phyloP scores from a whole-genome alignment of 2,329 filamentous ascomycete genomes.

The Metarhizium guizhouense region DNA sequence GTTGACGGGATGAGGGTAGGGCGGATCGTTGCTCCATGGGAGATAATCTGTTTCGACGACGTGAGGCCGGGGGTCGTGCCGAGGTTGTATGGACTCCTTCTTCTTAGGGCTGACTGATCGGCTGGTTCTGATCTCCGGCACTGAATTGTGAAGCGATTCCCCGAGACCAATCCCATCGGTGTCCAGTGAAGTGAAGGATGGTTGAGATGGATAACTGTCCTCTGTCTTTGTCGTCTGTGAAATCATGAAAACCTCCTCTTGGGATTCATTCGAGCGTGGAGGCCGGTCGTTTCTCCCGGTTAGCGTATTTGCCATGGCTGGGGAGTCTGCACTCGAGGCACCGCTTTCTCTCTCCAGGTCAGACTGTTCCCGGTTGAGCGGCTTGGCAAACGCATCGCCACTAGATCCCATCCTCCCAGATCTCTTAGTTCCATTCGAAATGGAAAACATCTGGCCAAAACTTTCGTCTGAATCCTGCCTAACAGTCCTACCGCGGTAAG shows the following conservation, averaged over 20 bases:
- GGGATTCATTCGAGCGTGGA: conserved; percentile 17
- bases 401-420: conserved; percentile 8
- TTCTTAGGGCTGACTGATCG: conserved; percentile 18
- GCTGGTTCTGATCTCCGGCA: conserved; percentile 6
- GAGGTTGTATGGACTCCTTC: conserved; percentile 15
- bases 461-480: conserved; percentile 52
- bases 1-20: conserved; percentile 39
- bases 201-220: conserved; percentile 22
- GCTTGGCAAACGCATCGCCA: conserved; percentile 15
- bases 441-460: conserved; percentile 49
- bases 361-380: conserved; percentile 18
- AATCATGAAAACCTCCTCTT: conserved; percentile 33
- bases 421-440: conserved; percentile 37
- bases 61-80: conserved; percentile 29
- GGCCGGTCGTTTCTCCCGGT: conserved; percentile 6
- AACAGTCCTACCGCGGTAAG: conserved; percentile 17
- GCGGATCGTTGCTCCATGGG: conserved; percentile 47
- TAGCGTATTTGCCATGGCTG: conserved; percentile 13
- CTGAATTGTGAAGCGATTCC: neutral
- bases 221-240: conserved; percentile 37
- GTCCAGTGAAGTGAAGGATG: conserved; percentile 21
- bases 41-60: conserved; percentile 51
- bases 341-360: conserved; percentile 20
- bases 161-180: conserved; percentile 5
- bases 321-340: conserved; percentile 26